phyloP scores from a whole-genome alignment of 352 stramenopile species.

The Aphanomyces euteiches region DNA sequence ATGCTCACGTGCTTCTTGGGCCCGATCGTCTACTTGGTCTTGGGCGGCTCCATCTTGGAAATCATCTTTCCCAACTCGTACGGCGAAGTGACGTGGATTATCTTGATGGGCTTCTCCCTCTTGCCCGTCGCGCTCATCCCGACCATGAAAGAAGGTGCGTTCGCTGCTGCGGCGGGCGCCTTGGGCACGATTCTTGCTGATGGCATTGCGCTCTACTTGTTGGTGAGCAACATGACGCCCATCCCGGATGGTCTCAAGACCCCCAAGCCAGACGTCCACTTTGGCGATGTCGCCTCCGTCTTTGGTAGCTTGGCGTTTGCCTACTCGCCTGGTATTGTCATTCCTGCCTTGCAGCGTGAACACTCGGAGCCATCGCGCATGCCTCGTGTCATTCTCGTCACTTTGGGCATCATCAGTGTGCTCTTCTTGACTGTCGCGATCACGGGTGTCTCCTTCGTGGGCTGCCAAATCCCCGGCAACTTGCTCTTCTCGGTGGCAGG shows the following conservation, averaged over 20 bases:
- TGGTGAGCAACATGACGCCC: neutral
- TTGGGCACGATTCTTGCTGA: neutral
- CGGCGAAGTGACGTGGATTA: neutral
- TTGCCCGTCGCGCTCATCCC: neutral
- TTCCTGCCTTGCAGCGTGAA: slow-evolving; percentile 57
- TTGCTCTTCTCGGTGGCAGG: slow-evolving; percentile 32
- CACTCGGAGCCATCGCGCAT: slow-evolving; percentile 61
- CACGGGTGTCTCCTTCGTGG: slow-evolving; percentile 25
- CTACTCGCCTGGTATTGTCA: slow-evolving; percentile 66
- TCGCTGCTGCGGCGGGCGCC: neutral
- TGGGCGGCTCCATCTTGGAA: neutral
- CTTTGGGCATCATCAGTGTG: slow-evolving; percentile 55
- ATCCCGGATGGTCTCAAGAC: neutral
- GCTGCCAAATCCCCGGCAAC: slow-evolving; percentile 34
- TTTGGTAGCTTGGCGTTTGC: slow-evolving; percentile 60
- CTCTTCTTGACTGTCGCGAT: slow-evolving; percentile 31
- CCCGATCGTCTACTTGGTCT: neutral
- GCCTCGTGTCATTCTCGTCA: slow-evolving; percentile 55
- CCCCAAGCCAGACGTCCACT: neutral
- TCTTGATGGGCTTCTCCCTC: neutral
- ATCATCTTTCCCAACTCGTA: slow-evolving; percentile 5
- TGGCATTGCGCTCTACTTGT: slow-evolving; percentile 6
- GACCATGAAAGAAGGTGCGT: neutral
- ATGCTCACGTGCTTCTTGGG: neutral
- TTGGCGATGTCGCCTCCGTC: slow-evolving; percentile 20